Evolutionary conservation across 2,329 filamentous ascomycete genomes (phyloP), one percentile per base, ranked within the genome.

Genomic region (Neonectria neomacrospora): DNA sequence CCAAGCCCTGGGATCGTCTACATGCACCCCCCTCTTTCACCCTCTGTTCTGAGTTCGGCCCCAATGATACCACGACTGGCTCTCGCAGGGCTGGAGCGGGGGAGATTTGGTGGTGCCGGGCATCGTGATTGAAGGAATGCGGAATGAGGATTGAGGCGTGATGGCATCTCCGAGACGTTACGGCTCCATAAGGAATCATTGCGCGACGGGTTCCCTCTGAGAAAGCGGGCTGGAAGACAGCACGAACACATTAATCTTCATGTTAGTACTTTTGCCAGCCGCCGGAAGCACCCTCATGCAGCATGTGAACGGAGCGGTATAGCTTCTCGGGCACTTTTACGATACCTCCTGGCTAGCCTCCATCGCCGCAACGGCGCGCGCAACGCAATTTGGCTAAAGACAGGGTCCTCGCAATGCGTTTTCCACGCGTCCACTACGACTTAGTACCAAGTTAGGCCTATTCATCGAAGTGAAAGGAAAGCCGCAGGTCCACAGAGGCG

Each of bases 381-480:
- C 48, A 44, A 32, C 42, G 42, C 28, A 61, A 61, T 56, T 61
- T 56, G 47, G 45, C 57, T 32, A 50, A 42, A 53, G 26, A 16
- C 28, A 41, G 22, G 18, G 22, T 30, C 30, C 16, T 39, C 14
- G 34, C 34, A 37, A 32, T 12, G 12, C 34, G 14, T 6, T 37
- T 37, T 14, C 14, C 16, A 42, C 37, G n/a, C 37, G 34, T 37
- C 34, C 16, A n/a, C 37, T 9, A 41, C 51, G 51, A 32, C 58
- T 50, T 54, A 52, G 58, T 50, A 50, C 58, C 18, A 10, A 51
- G 23, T 30, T 28, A 39, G 58, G 22, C 34, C 37, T 47, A 55
- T 61, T 48, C 48, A 50, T 67, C 67, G 65, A 62, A 56, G 58
- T 56, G 59, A 65, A 55, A 51, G 48, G 55, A 54, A 58, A 64